Base-by-base conservation (phyloP, 768 basidiomycete genomes). In the Pisolithus marmoratus region DNA sequence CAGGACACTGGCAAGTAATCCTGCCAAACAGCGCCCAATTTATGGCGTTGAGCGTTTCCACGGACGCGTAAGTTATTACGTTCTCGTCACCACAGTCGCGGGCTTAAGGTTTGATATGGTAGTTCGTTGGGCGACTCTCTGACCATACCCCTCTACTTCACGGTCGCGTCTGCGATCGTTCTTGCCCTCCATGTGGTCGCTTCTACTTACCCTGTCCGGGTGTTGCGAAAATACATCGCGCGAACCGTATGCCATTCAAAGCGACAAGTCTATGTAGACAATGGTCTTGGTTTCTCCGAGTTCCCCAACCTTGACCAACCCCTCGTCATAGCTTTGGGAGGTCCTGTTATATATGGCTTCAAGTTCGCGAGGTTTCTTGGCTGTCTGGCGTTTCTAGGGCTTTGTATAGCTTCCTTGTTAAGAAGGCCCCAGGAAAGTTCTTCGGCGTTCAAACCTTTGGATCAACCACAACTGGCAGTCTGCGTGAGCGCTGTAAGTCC, bases 281-380 rank as follows among this genome's bases (percentile, higher is more conserved):
- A 27, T 3, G 44, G 15, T 42, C 8, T 4, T 46, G 24, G 22
- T 14, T 48, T n/a, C 8, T 22, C 20, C 12, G 34, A 49, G 50
- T 22, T 24, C 31, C n/a, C 14, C 20, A 34, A 19, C 23, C 24
- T 31, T 17, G 22, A 46, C 6, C 38, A 36, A 24, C 46, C 37
- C 24, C 53, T 57, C 48, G 42, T 65, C 20, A 45, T 49, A 14
- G 37, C 44, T 8, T 59, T 60, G 47, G 63, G 64, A 4, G 64
- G 62, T n/a, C 23, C 34, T 9, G 50, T 53, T 38, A 62, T 66
- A 37, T 65, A 58, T 41, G 55, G 46, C 22, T 61, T 59, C 56
- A 60, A 60, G 26, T 23, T 55, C 2, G 60, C 60, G 27, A 56
- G 63, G 46, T 52, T 63, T 17, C 38, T 54, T 4, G 58, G 59